A percentile compares a stretch with the other conserved stretches of the same genome.
Evolutionary conservation across 73 alveolate genomes (phyloP).

Genomic region (Uronychia binucleata): DNA sequence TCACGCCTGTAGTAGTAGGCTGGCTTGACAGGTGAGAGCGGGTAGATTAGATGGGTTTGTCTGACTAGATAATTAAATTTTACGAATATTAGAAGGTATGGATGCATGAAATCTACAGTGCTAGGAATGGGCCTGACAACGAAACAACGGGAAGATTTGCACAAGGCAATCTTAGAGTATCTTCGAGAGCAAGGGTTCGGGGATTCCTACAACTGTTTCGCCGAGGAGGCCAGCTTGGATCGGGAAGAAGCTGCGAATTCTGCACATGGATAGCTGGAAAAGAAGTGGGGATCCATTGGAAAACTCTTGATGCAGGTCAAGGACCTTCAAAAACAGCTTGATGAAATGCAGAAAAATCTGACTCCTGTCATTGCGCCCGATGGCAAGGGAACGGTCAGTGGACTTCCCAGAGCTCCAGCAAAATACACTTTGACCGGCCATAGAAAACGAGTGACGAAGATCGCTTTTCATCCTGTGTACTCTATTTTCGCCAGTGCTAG

Average conservation of each 20-base stretch:
- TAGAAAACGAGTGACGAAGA: slow-evolving; percentile 71
- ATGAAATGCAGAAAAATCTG: slow-evolving; percentile 63
- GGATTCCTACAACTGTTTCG: slow-evolving; percentile 55
- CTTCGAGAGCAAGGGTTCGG: slow-evolving; percentile 15
- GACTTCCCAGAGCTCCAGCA: slow-evolving; percentile 75
- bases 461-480: slow-evolving; percentile 77
- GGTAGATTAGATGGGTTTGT: background rate
- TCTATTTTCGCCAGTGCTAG: slow-evolving; percentile 80
- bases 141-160: slow-evolving; percentile 59
- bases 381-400: slow-evolving; percentile 36
- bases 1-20: background rate
- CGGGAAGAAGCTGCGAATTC: slow-evolving; percentile 34
- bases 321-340: slow-evolving; percentile 75
- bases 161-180: slow-evolving; percentile 60
- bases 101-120: slow-evolving; percentile 10
- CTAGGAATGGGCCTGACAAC: slow-evolving; percentile 45
- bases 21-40: background rate
- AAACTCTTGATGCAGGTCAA: slow-evolving; percentile 79
- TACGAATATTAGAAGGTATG: background rate
- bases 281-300: slow-evolving; percentile 89
- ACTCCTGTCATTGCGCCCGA: slow-evolving; percentile 31
- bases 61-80: background rate
- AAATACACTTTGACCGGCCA: slow-evolving; percentile 83
- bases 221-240: slow-evolving; percentile 55
- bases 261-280: slow-evolving; percentile 73